Evolutionary conservation across 225 moss, liverwort and hornwort genomes (phyloP).

Genomic region (Pseudoscleropodium purum): DNA sequence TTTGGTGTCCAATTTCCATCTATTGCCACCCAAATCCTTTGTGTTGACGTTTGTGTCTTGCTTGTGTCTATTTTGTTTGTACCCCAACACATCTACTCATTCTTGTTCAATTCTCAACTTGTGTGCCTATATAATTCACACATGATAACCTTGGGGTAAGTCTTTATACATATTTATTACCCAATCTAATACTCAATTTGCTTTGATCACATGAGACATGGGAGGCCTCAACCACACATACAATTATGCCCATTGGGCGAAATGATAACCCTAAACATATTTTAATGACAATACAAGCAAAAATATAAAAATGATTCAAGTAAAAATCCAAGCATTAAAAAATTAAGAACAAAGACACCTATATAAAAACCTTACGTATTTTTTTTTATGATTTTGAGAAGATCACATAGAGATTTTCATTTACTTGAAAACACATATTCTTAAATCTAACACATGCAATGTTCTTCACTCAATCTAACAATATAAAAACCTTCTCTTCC

Average conservation of each 20-base stretch:
- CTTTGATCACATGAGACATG: fast-evolving
- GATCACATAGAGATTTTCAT: neutral
- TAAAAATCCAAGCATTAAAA: neutral
- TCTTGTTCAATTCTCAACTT: fast-evolving
- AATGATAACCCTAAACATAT: neutral
- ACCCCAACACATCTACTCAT: neutral
- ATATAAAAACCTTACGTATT: neutral
- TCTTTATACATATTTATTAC: no score
- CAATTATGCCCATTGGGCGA: fast-evolving
- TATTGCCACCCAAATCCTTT: neutral
- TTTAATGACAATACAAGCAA: neutral
- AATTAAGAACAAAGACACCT: neutral
- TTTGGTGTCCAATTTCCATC: fast-evolving
- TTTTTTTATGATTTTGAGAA: fast-evolving
- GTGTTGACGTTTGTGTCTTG: no score
- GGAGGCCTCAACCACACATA: fast-evolving
- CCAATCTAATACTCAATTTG: neutral
- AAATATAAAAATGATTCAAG: neutral
- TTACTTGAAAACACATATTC: neutral
- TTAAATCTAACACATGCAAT: neutral
- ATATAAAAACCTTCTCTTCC: no score
- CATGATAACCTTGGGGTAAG: neutral
- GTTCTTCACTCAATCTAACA: neutral
- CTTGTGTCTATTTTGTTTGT: neutral
- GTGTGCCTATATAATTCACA: neutral